Percentiles rank a stretch among this genome's conserved stretches.
phyloP scores from a whole-genome alignment of 352 stramenopile species.

The Phytopythium delawarense region DNA sequence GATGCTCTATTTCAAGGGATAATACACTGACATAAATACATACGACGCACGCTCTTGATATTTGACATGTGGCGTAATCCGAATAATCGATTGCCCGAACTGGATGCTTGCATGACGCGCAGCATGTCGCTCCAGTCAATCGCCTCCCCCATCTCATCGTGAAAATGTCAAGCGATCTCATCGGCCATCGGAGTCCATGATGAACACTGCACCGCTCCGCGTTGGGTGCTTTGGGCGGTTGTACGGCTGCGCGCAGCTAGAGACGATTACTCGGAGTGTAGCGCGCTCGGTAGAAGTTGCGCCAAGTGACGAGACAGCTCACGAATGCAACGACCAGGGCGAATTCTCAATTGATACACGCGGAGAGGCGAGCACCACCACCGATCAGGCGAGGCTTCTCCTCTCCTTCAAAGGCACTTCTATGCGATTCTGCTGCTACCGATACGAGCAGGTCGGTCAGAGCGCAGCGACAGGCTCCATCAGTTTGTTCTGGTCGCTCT shows the following conservation, averaged over 20 bases:
- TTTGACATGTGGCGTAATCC: neutral
- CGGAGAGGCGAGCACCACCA: neutral
- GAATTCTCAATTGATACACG: constrained; percentile 2
- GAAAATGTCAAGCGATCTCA: neutral
- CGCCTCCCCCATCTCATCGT: neutral
- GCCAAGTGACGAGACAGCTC: neutral
- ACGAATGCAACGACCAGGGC: neutral
- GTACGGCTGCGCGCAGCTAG: too few relatives aligned
- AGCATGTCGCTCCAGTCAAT: neutral
- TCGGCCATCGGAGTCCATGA: neutral
- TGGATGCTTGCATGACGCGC: neutral
- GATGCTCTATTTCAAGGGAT: neutral
- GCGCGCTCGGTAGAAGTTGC: neutral
- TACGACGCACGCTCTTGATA: neutral
- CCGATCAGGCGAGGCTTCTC: neutral
- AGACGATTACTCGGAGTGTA: too few relatives aligned
- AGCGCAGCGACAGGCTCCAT: neutral
- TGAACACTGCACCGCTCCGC: too few relatives aligned
- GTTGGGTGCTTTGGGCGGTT: too few relatives aligned
- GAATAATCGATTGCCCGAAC: neutral
- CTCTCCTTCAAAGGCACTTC: neutral
- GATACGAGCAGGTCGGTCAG: neutral
- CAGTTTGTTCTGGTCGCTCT: neutral
- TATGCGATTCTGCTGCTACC: neutral
- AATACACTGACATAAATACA: neutral